Base-by-base conservation (phyloP, 441 rosid genomes). In the Syzygium syzygioides region DNA sequence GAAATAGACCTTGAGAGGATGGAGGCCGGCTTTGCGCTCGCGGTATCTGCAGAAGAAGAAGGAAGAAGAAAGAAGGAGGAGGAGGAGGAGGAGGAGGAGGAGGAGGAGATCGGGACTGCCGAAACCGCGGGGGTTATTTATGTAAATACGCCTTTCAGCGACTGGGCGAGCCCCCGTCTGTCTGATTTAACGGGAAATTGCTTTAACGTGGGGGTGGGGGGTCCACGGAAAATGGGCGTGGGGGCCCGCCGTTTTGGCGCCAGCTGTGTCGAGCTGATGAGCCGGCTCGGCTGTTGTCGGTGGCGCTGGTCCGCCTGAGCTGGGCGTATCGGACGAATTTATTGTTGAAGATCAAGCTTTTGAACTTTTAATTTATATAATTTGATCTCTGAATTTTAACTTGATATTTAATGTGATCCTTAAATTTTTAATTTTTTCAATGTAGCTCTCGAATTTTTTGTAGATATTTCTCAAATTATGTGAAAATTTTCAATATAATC, bases 161-260 rank as follows among this genome's bases (percentile, higher is more conserved):
- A 14, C 15, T 52, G 83, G 83, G 83, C 83, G 83, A 13, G 52
- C 4, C 9, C 48, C n/a, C n/a, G 52, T 23, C 20, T 11, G 83
- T 76, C 52, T 76, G 32, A 18, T 20, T 76, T 6, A 37, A 76
- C 2, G 14, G 41, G 41, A 5, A 71, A 34, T 62, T 30, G 34
- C 30, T 14, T 20, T 23, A 9, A 20, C 50, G 50, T 20, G 28
- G 59, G 55, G 57, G 86, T n/a, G n/a, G n/a, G n/a, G n/a, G n/a
- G 53, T 5, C 30, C 19, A 56, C 85, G 15, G 18, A 41, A 71
- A 41, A 23, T 20, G 87, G 89, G 26, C 32, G 45, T 45, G 32
- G 88, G 94, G 93, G 25, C 92, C 93, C 90, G 19, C 91, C 91
- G 89, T 41, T 14, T 68, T 88, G 91, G 91, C 89, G 62, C 91